Conservation (phyloP, 805 yeast genomes). For the Vanderwaltozyma yarrowii region DNA sequence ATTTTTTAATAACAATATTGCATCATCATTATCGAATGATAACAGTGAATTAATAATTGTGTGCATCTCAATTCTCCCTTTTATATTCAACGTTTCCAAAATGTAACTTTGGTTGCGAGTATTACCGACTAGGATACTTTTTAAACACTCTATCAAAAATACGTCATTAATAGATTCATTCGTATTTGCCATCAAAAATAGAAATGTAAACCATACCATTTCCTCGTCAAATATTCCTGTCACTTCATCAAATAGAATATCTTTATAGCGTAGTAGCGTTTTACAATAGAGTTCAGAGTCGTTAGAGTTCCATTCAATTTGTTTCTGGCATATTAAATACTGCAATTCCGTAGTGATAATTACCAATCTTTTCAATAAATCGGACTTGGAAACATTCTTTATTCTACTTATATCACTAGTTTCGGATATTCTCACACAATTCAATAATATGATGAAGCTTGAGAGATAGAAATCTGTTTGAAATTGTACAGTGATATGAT, state of each 20-base stretch:
- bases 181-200: neutral
- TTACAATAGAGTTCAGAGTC: neutral
- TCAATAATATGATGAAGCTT: constrained; percentile 21
- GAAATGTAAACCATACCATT: neutral
- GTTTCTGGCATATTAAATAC: neutral
- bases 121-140: no score
- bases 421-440: constrained; percentile 10
- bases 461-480: constrained; percentile 17
- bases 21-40: neutral
- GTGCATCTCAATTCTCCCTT: constrained; percentile 1
- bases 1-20: neutral
- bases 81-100: neutral
- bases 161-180: no score
- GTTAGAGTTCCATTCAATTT: neutral
- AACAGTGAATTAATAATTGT: neutral
- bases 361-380: constrained; percentile 4
- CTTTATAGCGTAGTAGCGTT: neutral
- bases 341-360: neutral
- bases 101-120: neutral
- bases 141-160: no score
- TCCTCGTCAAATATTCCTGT: neutral
- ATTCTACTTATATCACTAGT: constrained; percentile 1
- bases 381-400: constrained; percentile 4
- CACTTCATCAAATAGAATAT: neutral
- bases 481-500: constrained; percentile 2